Evolutionary conservation across 495 filamentous ascomycete species (phyloP), one percentile per base, ranked within the genome.

Genomic region (Penicillium lagena): DNA sequence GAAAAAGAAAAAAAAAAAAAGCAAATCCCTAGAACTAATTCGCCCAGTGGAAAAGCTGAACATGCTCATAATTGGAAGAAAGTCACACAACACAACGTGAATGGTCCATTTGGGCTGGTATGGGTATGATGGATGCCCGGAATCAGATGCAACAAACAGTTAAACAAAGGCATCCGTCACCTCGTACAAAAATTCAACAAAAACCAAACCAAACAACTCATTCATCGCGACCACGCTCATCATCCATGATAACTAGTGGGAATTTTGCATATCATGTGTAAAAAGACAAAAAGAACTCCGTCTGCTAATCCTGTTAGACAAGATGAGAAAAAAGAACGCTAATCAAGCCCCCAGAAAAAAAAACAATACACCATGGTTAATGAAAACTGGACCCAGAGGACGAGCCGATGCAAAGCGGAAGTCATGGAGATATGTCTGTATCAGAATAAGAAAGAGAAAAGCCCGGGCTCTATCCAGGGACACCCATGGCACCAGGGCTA

Each of bases 401-500:
- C 46, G 49, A 22, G 22, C 22, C 22, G 46, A 50, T 57, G 54
- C 54, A 51, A 57, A 43, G 40, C 37, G 42, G 47, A 22, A 42
- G 50, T 51, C 54, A 53, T 54, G 50, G 35, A 60, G 33, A 17
- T 47, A 47, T 49, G 39, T 51, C 56, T 50, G 22, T 22, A 22
- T 31, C 37, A 42, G 47, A 46, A 42, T 27, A 41, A 44, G 43
- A 43, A 27, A 51, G 31, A 39, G 40, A 22, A 22, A 22, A 22
- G 22, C 4, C 36, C 10, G 29, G 42, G 34, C 32, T 50, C 55
- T 59, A 73, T 32, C 68, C 58, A 47, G 68, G 67, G 47, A 73
- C 70, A 22, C 70, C 70, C 68, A 73, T 73, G 14, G 67, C 63
- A 15, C 70, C 67, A 28, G 63, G 53, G 46, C 60, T 62, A 12